Conservation (phyloP, 345 rosid genomes). For the Lagerstroemia speciosa region DNA sequence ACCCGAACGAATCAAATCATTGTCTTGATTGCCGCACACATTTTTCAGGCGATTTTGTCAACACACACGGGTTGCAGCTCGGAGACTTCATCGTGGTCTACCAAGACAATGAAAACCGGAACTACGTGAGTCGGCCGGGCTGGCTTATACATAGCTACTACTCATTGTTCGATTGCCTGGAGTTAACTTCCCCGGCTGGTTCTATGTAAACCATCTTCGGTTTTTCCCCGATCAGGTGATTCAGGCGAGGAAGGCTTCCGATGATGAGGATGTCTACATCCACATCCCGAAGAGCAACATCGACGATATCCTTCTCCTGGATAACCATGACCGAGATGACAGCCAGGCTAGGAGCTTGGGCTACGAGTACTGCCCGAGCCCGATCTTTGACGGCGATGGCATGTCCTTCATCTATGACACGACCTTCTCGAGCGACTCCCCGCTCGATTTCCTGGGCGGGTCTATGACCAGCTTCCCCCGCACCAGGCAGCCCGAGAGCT, state of each 20-base stretch:
- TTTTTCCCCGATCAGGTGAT: constrained; percentile 42
- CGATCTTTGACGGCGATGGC: constrained; percentile 26
- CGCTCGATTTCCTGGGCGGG: constrained; percentile 82
- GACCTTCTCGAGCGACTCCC: constrained; percentile 56
- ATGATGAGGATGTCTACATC: constrained; percentile 41
- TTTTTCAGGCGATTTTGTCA: constrained; percentile 73
- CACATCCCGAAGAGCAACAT: constrained; percentile 38
- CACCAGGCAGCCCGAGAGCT: constrained; percentile 46
- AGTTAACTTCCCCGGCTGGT: too few relatives aligned
- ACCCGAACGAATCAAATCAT: neutral
- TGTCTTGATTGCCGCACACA: neutral
- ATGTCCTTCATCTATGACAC: constrained; percentile 82
- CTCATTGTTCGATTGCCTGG: too few relatives aligned
- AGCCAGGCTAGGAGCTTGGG: constrained; percentile 30
- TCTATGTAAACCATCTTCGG: neutral
- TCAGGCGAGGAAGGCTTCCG: constrained; percentile 77
- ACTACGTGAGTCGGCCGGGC: constrained; percentile 40
- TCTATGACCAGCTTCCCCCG: constrained; percentile 48
- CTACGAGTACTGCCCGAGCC: constrained; percentile 30
- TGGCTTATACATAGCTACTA: neutral
- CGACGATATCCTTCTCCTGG: constrained; percentile 39
- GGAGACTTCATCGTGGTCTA: constrained; percentile 83
- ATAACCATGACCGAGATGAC: constrained; percentile 23
- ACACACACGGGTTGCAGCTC: constrained; percentile 56
- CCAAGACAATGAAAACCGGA: constrained; percentile 48